Evolutionary conservation across 164 flowering plant genomes (phyloP), one percentile per base, ranked within the genome.

Genomic region (Magnolia officinalis): DNA sequence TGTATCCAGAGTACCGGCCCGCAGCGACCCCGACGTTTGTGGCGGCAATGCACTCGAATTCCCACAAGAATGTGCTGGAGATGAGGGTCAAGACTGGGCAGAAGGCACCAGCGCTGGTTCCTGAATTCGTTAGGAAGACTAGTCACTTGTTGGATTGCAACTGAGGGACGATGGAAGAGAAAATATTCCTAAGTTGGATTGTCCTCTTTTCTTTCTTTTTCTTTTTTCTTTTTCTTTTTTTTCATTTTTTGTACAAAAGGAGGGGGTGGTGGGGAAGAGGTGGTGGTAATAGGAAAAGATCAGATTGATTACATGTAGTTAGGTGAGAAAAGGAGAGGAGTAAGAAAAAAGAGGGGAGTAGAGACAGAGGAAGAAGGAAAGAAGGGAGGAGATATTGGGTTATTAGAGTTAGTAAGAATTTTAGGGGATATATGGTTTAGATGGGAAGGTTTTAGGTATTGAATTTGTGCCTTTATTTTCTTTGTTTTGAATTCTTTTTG

Each of bases 1-100:
- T 94, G 73, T 92, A 84, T 88, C 99, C 99, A 0, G 98, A 96
- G 81, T 96, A 96, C 82, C 87, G 99, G 10, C 99, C 99, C 1
- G 98, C 97, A 0, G 98, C 99, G 1, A 96, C 98, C 75, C 99
- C 99, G 0, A 96, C 97, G 0, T 96, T 89, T 61, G 85, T 87
- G 5, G 89, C 98, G 0, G 74, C 93, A 0, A 1, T 90, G 77
- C 99, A 96, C 83, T 94, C 98, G 63, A 90, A 90, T 77, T 91
- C 98, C 9, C 97, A 92, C 81, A 92, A 88, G 93, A 94, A 94
- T 75, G 98, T 96, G 0, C 67, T 90, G 21, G 97, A 94, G 85
- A 96, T 92, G 97, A 90, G 98, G 81, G 78, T 2, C 83, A 87
- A 77, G 78, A 45, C 7, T 7, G 77, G 18, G 1, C 81, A 86